A percentile compares a stretch with the other conserved stretches of the same genome.
Evolutionary conservation across 2,329 filamentous ascomycete genomes (phyloP).

Genomic region (Aureobasidium musti): DNA sequence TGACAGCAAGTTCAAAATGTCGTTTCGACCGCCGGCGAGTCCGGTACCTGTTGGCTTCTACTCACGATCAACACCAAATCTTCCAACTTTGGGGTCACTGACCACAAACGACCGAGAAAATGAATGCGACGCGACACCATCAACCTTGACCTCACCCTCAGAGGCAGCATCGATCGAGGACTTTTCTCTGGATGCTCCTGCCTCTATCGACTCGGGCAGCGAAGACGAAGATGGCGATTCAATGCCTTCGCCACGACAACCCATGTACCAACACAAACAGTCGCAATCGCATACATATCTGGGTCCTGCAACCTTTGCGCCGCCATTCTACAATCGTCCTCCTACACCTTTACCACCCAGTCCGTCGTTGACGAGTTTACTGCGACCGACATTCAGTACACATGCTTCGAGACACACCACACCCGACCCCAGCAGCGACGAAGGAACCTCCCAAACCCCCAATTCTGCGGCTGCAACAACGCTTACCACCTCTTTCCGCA

Average conservation of each 20-base stretch:
- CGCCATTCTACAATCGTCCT: conserved; percentile 96
- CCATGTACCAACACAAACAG: conserved; percentile 46
- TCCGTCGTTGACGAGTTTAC: conserved; percentile 85
- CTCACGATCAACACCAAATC: conserved; percentile 52
- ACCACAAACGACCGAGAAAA: conserved; percentile 37
- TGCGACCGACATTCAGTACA: conserved; percentile 69
- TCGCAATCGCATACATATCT: conserved; percentile 52
- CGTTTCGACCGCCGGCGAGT: conserved; percentile 49
- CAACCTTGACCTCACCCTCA: conserved; percentile 42
- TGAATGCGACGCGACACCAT: conserved; percentile 38
- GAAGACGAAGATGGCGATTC: conserved; percentile 32
- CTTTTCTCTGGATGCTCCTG: conserved; percentile 39
- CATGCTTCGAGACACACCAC: conserved; percentile 78
- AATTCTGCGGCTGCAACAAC: conserved; percentile 63
- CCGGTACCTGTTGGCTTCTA: conserved; percentile 45
- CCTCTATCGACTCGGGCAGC: conserved; percentile 34
- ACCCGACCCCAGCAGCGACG: conserved; percentile 86
- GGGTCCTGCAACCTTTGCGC: conserved; percentile 57
- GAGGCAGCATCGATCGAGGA: conserved; percentile 46
- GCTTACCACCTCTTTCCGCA: conserved; percentile 56
- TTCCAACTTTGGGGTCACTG: conserved; percentile 43
- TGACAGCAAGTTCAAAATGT: conserved; percentile 38
- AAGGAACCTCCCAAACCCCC: conserved; percentile 49
- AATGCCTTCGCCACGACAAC: conserved; percentile 39
- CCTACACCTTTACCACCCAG: conserved; percentile 91